Conservation (phyloP, 257 asterid species). For the Forsythia suspensa region DNA sequence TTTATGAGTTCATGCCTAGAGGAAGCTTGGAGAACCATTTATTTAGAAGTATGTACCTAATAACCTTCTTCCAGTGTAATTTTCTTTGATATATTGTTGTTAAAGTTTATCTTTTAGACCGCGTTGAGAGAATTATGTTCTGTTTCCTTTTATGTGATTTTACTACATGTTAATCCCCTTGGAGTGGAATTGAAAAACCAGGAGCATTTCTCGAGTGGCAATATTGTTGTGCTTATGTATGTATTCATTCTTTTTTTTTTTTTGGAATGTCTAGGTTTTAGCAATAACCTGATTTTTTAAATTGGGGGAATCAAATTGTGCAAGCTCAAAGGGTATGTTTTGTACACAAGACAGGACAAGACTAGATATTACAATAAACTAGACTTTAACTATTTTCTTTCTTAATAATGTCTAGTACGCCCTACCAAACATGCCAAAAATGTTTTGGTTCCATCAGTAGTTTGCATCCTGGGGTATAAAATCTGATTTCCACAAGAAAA, state of each 20-base stretch:
- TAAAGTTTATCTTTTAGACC: constrained; percentile 9
- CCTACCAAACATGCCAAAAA: neutral
- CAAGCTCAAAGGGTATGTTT: neutral
- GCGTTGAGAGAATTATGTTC: neutral
- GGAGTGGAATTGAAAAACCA: neutral
- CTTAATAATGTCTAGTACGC: neutral
- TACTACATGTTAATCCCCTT: neutral
- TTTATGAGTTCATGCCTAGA: constrained; percentile 94
- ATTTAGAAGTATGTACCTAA: constrained; percentile 69
- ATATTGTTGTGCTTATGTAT: neutral
- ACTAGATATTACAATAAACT: neutral
- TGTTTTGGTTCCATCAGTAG: neutral
- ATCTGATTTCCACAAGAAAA: neutral
- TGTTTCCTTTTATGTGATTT: neutral
- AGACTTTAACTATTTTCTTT: neutral
- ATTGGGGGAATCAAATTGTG: neutral
- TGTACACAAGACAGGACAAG: neutral
- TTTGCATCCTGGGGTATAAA: neutral
- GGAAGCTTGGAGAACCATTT: constrained; percentile 99
- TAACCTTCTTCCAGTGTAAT: constrained; percentile 17
- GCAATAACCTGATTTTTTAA: too few species aligned
- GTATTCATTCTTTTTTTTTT: neutral
- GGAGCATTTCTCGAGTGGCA: neutral
- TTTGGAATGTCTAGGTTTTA: too few species aligned
- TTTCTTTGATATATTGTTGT: constrained; percentile 15